Conservation (phyloP, 1,284 basidiomycete species). For the Malassezia furfur region DNA sequence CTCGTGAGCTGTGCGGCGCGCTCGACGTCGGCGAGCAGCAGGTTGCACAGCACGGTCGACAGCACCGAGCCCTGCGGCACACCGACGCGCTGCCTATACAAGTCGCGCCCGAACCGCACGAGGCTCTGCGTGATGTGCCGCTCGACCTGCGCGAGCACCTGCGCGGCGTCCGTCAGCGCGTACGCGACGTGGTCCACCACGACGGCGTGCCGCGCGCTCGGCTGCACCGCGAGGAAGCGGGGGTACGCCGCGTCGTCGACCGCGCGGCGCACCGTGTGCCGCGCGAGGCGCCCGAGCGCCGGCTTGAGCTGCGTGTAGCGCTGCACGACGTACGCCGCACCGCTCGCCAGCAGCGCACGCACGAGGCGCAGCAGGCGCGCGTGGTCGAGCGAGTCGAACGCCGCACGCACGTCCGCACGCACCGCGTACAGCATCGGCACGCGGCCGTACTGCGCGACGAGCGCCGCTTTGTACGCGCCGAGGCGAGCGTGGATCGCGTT, state of each 20-base stretch:
- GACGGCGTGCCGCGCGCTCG: constrained; percentile 59
- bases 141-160: constrained; percentile 65
- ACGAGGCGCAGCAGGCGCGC: constrained; percentile 58
- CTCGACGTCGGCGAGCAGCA: constrained; percentile 85
- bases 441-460: not conserved
- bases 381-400: constrained; percentile 94
- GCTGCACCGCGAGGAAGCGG: constrained; percentile 58
- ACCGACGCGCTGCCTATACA: constrained; percentile 76
- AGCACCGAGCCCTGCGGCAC: constrained; percentile 93
- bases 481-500: constrained; percentile 49
- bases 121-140: constrained; percentile 85
- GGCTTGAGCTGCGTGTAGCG: constrained; percentile 30
- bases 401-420: constrained; percentile 88
- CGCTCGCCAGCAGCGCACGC: constrained; percentile 2
- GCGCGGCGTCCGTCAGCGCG: constrained; percentile 53
- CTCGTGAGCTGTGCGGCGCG: constrained; percentile 23
- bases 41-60: constrained; percentile 68
- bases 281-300: constrained; percentile 7
- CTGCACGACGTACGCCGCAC: constrained; percentile 34
- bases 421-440: constrained; percentile 64
- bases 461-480: constrained; percentile 20
- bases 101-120: constrained; percentile 58
- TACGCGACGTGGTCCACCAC: constrained; percentile 76
- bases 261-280: constrained; percentile 24
- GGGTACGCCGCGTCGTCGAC: constrained; percentile 58